Percentiles rank a stretch among this genome's conserved stretches.
These are phyloP conservation scores for Cinchona pubescens DNA, from an alignment of 257 asterid species.

Conservation along the genomic window DNA sequence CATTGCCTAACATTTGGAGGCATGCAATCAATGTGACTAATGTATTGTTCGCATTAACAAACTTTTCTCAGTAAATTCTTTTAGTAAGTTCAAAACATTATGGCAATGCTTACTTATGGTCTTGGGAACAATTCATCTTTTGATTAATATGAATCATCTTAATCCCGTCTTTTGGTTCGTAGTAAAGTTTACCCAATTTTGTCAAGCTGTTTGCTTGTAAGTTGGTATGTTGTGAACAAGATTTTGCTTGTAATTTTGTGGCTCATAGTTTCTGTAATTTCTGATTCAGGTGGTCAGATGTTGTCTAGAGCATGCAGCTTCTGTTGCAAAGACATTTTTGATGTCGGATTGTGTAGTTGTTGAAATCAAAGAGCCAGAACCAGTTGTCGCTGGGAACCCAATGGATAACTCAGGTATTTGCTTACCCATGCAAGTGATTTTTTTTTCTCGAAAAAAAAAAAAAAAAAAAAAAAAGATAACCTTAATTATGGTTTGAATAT, in stretches of 20 bases:
- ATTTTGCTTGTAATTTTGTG: not conserved
- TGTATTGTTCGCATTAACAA: not conserved
- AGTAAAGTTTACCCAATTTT: not conserved
- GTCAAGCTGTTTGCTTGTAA: too few species aligned
- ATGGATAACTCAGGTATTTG: constrained; percentile 92
- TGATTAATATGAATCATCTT: not conserved
- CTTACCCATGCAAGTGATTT: too few species aligned
- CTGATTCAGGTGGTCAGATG: constrained; percentile 81
- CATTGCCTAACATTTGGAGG: not conserved
- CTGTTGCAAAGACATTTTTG: constrained; percentile 94
- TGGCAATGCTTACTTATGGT: not conserved
- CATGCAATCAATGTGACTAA: not conserved
- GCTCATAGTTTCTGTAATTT: not conserved
- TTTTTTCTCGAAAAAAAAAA: too few species aligned
- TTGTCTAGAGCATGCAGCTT: constrained; percentile 92
- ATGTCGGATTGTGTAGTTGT: constrained; percentile 97
- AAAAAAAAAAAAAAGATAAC: too few species aligned
- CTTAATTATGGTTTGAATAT: not conserved
- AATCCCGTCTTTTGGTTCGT: not conserved
- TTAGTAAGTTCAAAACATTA: too few species aligned
- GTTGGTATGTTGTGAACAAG: not conserved
- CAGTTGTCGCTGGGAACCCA: constrained; percentile 64
- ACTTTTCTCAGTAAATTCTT: too few species aligned
- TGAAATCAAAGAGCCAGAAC: constrained; percentile 91
- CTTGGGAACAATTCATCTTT: not conserved